phyloP scores from a whole-genome alignment of 2,329 filamentous ascomycete genomes.

The Zymoseptoria ardabiliae region DNA sequence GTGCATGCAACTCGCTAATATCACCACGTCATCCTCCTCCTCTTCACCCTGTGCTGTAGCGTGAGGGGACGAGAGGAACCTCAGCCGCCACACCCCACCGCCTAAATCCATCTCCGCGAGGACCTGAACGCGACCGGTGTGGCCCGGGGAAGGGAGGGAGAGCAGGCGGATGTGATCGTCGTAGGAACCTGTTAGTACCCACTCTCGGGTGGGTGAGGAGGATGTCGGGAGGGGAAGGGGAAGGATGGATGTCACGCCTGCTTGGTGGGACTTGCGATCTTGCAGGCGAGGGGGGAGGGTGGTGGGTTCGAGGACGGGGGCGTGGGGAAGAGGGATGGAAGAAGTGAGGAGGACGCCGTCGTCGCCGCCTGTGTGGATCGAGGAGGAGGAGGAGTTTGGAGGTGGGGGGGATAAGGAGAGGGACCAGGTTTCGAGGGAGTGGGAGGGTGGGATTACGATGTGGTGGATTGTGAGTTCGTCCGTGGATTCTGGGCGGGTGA shows the following conservation, averaged over 20 bases:
- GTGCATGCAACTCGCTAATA: slow-evolving; percentile 94
- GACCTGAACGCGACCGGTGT: slow-evolving; percentile 39
- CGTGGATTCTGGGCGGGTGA: no score
- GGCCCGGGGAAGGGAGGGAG: slow-evolving; percentile 26
- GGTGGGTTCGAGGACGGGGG: background rate
- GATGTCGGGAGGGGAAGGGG: slow-evolving; percentile 61
- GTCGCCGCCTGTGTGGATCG: slow-evolving; percentile 63
- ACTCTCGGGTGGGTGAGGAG: background rate
- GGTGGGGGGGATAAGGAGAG: slow-evolving; percentile 47
- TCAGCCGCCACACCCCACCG: slow-evolving; percentile 83
- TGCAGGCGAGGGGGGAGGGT: slow-evolving; percentile 12
- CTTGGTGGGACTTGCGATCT: slow-evolving; percentile 59
- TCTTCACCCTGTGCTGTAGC: no score
- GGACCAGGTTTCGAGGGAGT: slow-evolving; percentile 66
- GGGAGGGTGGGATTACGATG: slow-evolving; percentile 11
- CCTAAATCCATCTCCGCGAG: slow-evolving; percentile 60
- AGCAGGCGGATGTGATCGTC: slow-evolving; percentile 75
- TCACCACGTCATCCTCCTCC: slow-evolving; percentile 30
- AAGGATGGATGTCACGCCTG: slow-evolving; percentile 81
- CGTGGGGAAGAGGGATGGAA: background rate
- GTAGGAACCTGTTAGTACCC: slow-evolving; percentile 83
- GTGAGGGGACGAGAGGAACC: slow-evolving; percentile 45
- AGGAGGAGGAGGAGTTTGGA: slow-evolving; percentile 3
- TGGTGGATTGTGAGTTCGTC: slow-evolving; percentile 15
- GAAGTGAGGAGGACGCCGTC: slow-evolving; percentile 47